These are phyloP conservation scores for Plasmodium knowlesi DNA, from an alignment of 169 alveolate genomes.

Conservation along the genomic window DNA sequence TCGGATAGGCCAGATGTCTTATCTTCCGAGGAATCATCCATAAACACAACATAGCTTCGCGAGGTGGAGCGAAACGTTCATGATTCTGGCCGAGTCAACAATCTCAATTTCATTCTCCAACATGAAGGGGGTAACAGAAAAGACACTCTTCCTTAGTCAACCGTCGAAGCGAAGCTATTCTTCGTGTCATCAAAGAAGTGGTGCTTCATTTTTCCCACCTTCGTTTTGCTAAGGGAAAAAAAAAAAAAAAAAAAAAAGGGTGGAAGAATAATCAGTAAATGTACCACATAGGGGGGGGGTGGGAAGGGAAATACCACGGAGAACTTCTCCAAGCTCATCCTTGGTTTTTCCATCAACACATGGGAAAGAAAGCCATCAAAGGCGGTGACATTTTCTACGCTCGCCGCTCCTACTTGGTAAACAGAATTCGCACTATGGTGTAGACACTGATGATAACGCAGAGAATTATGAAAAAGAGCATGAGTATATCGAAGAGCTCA, in stretches of 20 bases:
- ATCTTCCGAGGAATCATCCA: neutral
- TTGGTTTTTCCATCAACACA: neutral
- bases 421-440: neutral
- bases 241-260: neutral
- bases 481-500: slow-evolving; percentile 10
- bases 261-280: neutral
- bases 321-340: neutral
- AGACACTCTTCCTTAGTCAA: neutral
- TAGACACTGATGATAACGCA: slow-evolving; percentile 1
- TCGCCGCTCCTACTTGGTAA: slow-evolving; percentile 5
- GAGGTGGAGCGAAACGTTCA: neutral
- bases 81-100: neutral
- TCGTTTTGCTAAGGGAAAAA: neutral
- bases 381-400: too few relatives aligned
- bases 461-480: slow-evolving; percentile 3
- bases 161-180: slow-evolving; percentile 48
- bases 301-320: neutral
- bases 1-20: neutral
- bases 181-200: slow-evolving; percentile 33
- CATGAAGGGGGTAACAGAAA: neutral
- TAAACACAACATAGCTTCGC: too few relatives aligned
- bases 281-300: neutral
- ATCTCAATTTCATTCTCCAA: neutral
- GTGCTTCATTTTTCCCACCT: slow-evolving; percentile 40
- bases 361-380: too few relatives aligned